Base-by-base conservation (phyloP, 2,329 filamentous ascomycete species). In the Endoconidiophora laricicola region DNA sequence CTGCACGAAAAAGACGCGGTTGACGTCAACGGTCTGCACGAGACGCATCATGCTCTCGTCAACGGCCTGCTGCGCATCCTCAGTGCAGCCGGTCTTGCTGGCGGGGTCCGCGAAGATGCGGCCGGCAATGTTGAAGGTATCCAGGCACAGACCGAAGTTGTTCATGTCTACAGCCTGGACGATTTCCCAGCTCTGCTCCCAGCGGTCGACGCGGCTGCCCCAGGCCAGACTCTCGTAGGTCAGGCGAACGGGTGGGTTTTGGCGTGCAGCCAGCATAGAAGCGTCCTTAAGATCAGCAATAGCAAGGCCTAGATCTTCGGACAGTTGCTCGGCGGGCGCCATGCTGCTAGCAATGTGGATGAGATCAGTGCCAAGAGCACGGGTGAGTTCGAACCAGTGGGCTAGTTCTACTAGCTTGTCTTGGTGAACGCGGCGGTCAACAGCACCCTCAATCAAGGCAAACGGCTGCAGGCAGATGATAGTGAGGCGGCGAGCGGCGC, bases 81-180 rank as follows among this genome's bases (percentile, higher is more conserved):
- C 55, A 0, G 66, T 74, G 55, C 69, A 69, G 2, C 80, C 75
- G 0, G 66, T 66, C 0, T 65, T 55, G 0, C 69, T 62, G 0
- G 74, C 62, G 0, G 83, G 83, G 57, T 88, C 82, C 0, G 79
- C 83, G 56, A 76, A 88, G 53, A 85, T 74, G 4, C 78, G 66
- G 0, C 76, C 83, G 0, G 81, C 75, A 53, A 88, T 81, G 62
- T 88, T 85, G 66, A 86, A 88, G 0, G 79, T 85, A 62, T 88
- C 83, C 22, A 88, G 69, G 59, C 82, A 86, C 39, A 86, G 66
- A 6, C 83, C 83, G 59, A 88, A 86, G 62, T 88, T 88, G 6
- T 71, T 63, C 6, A 81, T 64, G 60, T 84, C 69, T 24, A 87
- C 81, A 2, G 65, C 65, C 56, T 70, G 63, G 0, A 87, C 76